A percentile compares a stretch with the other conserved stretches of the same genome.
Evolutionary conservation across 2,329 filamentous ascomycete species (phyloP).

Genomic region (Diaporthe eres): DNA sequence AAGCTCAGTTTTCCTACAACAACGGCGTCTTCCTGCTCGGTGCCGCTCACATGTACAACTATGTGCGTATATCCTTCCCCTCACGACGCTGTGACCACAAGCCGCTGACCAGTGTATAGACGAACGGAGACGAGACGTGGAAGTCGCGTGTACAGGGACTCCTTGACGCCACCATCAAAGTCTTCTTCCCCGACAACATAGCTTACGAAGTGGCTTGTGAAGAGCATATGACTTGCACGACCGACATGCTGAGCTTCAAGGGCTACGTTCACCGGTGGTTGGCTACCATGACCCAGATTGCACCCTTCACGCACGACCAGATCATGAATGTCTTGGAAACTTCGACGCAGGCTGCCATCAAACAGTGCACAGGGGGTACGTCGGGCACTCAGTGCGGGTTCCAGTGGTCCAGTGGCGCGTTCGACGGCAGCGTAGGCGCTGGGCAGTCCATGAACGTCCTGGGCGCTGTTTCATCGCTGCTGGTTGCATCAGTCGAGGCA

Average conservation of each 20-base stretch:
- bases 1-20: slow-evolving; percentile 72
- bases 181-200: slow-evolving; percentile 54
- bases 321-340: slow-evolving; percentile 38
- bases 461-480: slow-evolving; percentile 62
- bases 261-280: slow-evolving; percentile 42
- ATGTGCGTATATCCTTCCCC: slow-evolving; percentile 50
- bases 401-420: slow-evolving; percentile 62
- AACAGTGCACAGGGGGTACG: slow-evolving; percentile 39
- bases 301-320: slow-evolving; percentile 40
- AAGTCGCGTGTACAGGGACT: slow-evolving; percentile 40
- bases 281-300: slow-evolving; percentile 41
- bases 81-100: background rate
- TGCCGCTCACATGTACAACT: slow-evolving; percentile 51
- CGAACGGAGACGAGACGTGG: slow-evolving; percentile 37
- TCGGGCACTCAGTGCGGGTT: slow-evolving; percentile 64
- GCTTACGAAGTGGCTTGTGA: slow-evolving; percentile 42
- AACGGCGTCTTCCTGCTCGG: slow-evolving; percentile 89
- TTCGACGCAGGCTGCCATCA: slow-evolving; percentile 39
- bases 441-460: slow-evolving; percentile 70
- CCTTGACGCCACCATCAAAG: slow-evolving; percentile 39
- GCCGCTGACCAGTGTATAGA: slow-evolving; percentile 32
- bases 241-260: slow-evolving; percentile 43
- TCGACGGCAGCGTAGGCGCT: slow-evolving; percentile 65
- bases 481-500: slow-evolving; percentile 50
- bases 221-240: slow-evolving; percentile 41